Conservation (phyloP, 495 filamentous ascomycete genomes). For the Penicillium parvum region DNA sequence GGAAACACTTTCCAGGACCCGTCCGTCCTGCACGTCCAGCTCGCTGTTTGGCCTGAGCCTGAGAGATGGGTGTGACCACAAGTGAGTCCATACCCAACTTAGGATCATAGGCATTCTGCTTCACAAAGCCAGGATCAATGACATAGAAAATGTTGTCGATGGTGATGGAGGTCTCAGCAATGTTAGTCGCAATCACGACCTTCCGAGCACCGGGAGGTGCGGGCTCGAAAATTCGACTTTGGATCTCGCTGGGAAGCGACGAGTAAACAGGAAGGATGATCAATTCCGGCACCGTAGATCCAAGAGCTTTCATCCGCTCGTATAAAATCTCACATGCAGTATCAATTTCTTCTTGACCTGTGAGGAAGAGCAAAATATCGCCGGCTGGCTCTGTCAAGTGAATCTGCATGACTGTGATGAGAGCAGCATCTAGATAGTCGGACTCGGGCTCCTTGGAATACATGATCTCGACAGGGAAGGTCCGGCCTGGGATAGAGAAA, state of each 20-base stretch:
- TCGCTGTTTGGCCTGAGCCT: conserved; percentile 94
- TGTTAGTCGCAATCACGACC: conserved; percentile 97
- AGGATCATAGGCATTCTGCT: conserved; percentile 94
- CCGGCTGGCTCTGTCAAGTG: conserved; percentile 86
- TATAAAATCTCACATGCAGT: conserved; percentile 86
- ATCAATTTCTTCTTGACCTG: conserved; percentile 97
- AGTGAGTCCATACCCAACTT: conserved; percentile 97
- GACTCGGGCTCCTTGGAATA: conserved; percentile 92
- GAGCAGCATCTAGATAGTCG: conserved; percentile 93
- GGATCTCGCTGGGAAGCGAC: conserved; percentile 87
- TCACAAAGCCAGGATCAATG: conserved; percentile 94
- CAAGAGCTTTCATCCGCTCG: conserved; percentile 95
- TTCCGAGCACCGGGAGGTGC: conserved; percentile 85
- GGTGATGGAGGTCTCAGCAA: conserved; percentile 95
- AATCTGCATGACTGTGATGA: conserved; percentile 97
- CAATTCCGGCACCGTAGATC: conserved; percentile 84
- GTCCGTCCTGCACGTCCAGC: conserved; percentile 91
- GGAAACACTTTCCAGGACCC: conserved; percentile 93
- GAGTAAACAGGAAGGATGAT: conserved; percentile 94
- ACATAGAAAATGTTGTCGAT: conserved; percentile 98
- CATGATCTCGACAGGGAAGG: conserved; percentile 91
- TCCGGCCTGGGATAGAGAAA: conserved; percentile 92
- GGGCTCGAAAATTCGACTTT: conserved; percentile 90
- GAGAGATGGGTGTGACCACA: conserved; percentile 90
- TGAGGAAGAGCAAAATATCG: conserved; percentile 94